Evolutionary conservation across 768 basidiomycete species (phyloP).

Genomic region (Xerocomellus intermedius): DNA sequence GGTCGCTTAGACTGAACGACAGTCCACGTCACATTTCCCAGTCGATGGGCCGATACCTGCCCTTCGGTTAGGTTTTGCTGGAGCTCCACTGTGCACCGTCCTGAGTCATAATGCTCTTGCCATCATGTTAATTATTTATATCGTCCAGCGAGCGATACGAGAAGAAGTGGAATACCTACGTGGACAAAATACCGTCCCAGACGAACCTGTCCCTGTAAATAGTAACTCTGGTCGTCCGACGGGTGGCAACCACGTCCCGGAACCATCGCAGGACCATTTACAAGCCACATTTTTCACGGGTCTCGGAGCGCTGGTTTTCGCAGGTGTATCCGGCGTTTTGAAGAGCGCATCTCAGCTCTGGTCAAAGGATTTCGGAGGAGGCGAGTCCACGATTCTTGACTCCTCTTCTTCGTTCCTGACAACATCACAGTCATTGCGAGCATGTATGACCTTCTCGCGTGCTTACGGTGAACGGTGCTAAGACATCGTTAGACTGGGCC

Average conservation of each 20-base stretch:
- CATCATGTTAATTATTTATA: conserved; percentile 20
- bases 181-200: conserved; percentile 3
- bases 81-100: conserved; percentile 28
- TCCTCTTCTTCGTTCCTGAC: conserved; percentile 2
- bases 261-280: neutral
- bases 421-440: conserved; percentile 17
- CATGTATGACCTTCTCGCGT: conserved; percentile 17
- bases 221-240: neutral
- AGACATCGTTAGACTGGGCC: conserved; percentile 16
- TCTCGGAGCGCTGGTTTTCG: conserved; percentile 12
- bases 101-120: conserved; percentile 27
- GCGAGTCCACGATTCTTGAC: conserved; percentile 5
- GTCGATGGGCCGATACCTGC: conserved; percentile 27
- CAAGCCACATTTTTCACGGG: conserved; percentile 11
- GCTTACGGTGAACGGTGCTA: neutral
- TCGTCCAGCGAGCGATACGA: conserved; percentile 18
- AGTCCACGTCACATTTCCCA: neutral
- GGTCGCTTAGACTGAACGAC: neutral
- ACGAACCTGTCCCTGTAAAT: conserved; percentile 4
- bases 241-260: neutral
- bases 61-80: conserved; percentile 25
- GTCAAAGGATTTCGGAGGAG: conserved; percentile 30
- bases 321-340: conserved; percentile 19
- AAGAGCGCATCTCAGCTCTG: conserved; percentile 29
- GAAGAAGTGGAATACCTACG: conserved; percentile 18